A percentile compares a stretch with the other conserved stretches of the same genome.
Evolutionary conservation across 2,329 filamentous ascomycete species (phyloP).

Genomic region (Graphiopsis chlorocephala): DNA sequence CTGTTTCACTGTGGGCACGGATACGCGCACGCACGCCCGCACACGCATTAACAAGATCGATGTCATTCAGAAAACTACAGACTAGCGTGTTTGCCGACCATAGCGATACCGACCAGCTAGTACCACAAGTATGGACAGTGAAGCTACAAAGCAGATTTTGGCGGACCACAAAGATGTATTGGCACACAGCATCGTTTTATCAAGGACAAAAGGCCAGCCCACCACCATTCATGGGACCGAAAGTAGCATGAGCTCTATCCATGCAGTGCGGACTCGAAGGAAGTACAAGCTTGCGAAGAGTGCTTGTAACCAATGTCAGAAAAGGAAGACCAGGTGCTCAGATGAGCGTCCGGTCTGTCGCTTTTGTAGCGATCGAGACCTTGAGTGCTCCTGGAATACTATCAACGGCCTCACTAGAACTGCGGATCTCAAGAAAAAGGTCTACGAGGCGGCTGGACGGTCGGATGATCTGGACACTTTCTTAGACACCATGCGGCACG

Average conservation of each 20-base stretch:
- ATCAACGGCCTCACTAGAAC: slow-evolving; percentile 8
- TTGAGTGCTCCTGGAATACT: slow-evolving; percentile 11
- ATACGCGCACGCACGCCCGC: too few relatives aligned
- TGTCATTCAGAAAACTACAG: too few relatives aligned
- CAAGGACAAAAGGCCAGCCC: too few relatives aligned
- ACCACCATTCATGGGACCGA: neutral
- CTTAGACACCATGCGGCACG: slow-evolving; percentile 4
- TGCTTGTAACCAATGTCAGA: slow-evolving; percentile 12
- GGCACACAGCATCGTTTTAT: too few relatives aligned
- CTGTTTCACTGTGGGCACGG: too few relatives aligned
- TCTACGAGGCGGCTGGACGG: neutral
- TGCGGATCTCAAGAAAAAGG: slow-evolving; percentile 9
- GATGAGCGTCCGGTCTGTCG: slow-evolving; percentile 11
- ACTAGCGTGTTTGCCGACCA: too few relatives aligned
- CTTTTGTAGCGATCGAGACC: slow-evolving; percentile 8
- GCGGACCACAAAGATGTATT: too few relatives aligned
- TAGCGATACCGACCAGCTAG: too few relatives aligned
- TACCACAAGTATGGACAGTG: too few relatives aligned
- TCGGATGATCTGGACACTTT: slow-evolving; percentile 3
- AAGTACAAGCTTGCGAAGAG: slow-evolving; percentile 12
- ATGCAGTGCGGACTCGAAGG: neutral
- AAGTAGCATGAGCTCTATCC: slow-evolving; percentile 2
- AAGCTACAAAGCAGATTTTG: too few relatives aligned
- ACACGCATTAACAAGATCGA: too few relatives aligned
- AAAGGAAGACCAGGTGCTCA: slow-evolving; percentile 13